Conservation (phyloP, 2,329 filamentous ascomycete species). For the Bipolaris oryzae region DNA sequence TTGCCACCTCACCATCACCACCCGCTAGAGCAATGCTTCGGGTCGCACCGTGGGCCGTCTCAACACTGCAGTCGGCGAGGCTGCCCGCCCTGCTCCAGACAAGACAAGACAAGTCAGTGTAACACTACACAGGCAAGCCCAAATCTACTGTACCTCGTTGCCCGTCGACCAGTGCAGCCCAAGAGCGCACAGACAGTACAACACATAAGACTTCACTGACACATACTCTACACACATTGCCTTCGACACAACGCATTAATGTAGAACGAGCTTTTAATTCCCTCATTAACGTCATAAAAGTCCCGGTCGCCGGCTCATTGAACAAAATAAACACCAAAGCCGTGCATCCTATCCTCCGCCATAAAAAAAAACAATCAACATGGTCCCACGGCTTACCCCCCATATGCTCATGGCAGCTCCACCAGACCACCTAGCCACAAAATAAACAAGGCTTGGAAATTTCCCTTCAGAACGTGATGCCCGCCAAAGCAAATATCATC, state of each 20-base stretch:
- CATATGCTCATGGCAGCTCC: slow-evolving; percentile 19
- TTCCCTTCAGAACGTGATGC: slow-evolving; percentile 26
- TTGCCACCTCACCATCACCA: slow-evolving; percentile 13
- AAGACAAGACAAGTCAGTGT: background rate
- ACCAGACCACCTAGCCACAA: slow-evolving; percentile 27
- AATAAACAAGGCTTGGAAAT: slow-evolving; percentile 33
- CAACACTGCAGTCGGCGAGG: background rate
- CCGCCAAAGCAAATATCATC: slow-evolving; percentile 33
- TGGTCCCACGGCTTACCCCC: slow-evolving; percentile 14
- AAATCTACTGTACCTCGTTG: background rate
- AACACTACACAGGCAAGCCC: background rate
- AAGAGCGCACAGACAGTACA: background rate
- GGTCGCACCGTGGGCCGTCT: background rate
- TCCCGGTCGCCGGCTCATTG: slow-evolving; percentile 29
- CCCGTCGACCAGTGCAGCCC: background rate
- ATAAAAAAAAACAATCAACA: slow-evolving; percentile 12
- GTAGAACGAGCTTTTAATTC: slow-evolving; percentile 47
- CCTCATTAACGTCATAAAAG: slow-evolving; percentile 45
- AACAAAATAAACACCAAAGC: slow-evolving; percentile 36
- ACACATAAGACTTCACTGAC: background rate
- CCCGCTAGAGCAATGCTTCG: slow-evolving; percentile 11
- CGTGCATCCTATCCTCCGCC: slow-evolving; percentile 15
- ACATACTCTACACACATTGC: background rate
- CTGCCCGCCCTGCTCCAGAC: background rate
- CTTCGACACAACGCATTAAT: slow-evolving; percentile 3